These are phyloP conservation scores for Plectosphaerella sp. DNA, from an alignment of 2,329 filamentous ascomycete genomes.

Conservation along the genomic window DNA sequence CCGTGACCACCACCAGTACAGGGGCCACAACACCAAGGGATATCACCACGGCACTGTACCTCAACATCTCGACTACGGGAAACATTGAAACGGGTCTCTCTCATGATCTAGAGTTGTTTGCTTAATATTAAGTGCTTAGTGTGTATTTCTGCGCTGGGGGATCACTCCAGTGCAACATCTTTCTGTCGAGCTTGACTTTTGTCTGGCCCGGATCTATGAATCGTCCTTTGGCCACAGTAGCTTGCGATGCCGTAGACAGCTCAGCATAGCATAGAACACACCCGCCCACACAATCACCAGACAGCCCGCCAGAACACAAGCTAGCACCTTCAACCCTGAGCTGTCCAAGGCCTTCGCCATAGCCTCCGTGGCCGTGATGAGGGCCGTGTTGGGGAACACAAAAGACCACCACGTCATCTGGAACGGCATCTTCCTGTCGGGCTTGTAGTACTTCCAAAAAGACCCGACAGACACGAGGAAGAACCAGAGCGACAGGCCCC, in stretches of 20 bases:
- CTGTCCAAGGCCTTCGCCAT: conserved; percentile 60
- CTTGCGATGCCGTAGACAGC: conserved; percentile 60
- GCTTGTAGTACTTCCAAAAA: conserved; percentile 61
- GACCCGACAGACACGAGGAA: conserved; percentile 76
- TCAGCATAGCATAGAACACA: conserved; percentile 66
- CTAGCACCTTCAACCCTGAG: conserved; percentile 59
- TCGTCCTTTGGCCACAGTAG: conserved; percentile 72
- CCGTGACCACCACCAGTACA: neutral
- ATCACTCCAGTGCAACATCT: no score
- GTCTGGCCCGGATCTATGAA: conserved; percentile 1
- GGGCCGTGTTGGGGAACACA: conserved; percentile 74
- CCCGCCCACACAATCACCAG: conserved; percentile 65
- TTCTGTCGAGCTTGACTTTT: no score
- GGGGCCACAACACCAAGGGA: neutral
- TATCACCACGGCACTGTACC: no score
- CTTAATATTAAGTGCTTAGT: neutral
- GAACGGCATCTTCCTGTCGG: conserved; percentile 60
- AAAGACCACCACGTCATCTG: conserved; percentile 86
- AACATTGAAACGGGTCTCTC: no score
- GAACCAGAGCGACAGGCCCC: conserved; percentile 81
- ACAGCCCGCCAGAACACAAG: conserved; percentile 61
- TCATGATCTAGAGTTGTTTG: no score
- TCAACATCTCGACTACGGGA: no score
- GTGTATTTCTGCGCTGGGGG: no score
- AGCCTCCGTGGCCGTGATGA: conserved; percentile 70